Evolutionary conservation across 257 asterid genomes (phyloP).

Genomic region (Solanum medicagineum): DNA sequence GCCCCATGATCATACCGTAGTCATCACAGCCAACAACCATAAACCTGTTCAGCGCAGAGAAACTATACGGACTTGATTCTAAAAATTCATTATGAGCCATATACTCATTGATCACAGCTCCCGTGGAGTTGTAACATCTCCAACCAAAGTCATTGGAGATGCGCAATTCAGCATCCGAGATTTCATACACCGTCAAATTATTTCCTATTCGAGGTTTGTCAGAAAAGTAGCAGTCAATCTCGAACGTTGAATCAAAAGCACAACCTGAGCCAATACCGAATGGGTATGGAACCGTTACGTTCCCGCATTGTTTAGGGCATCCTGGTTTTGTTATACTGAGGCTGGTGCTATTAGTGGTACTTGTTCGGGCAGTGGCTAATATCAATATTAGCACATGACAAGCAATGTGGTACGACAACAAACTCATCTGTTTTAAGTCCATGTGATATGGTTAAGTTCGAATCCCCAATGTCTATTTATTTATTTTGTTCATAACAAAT

Average conservation of each 20-base stretch:
- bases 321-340: slow-evolving; percentile 4
- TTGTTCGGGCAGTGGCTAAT: neutral
- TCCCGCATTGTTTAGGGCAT: slow-evolving; percentile 36
- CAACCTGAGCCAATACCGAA: slow-evolving; percentile 40
- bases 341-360: neutral
- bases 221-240: slow-evolving; percentile 24
- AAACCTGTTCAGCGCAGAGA: slow-evolving; percentile 1
- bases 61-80: neutral
- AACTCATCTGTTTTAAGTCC: neutral
- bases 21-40: slow-evolving; percentile 6
- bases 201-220: neutral
- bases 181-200: slow-evolving; percentile 17
- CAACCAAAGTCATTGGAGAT: slow-evolving; percentile 24
- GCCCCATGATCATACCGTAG: neutral
- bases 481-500: neutral
- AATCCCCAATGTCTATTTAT: neutral
- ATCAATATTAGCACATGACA: neutral
- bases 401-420: neutral
- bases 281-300: slow-evolving; percentile 30
- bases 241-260: slow-evolving; percentile 8
- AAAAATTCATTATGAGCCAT: neutral
- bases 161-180: slow-evolving; percentile 40
- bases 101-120: neutral
- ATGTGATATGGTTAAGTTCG: neutral
- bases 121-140: slow-evolving; percentile 27